Base-by-base conservation (phyloP, 768 basidiomycete species). In the Candolleomyces eurysporus region DNA sequence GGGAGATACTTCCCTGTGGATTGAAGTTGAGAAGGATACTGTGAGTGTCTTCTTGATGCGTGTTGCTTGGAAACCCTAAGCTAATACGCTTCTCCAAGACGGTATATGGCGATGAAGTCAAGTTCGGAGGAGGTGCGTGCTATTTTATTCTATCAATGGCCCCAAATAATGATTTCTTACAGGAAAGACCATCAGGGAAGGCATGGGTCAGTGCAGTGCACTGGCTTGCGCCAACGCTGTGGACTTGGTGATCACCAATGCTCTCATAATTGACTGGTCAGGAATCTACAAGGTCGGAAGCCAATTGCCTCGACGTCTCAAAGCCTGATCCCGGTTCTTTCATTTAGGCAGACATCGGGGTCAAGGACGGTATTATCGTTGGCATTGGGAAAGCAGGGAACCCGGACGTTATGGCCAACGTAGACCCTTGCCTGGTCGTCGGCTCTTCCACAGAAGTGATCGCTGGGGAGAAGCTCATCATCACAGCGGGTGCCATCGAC, bases 361-460 rank as follows among this genome's bases (percentile, higher is more conserved):
- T 99, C 59, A 94, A 90, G 74, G 71, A 84, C 58, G 96, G 96
- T 0, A 66, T 77, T 42, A 98, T 98, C 63, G 80, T 79, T 13
- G 94, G 91, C 0, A 89, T 98, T 56, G 97, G 96, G n/a, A 98
- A 99, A 73, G 92, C 94, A 9, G 97, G 97, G 1, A 99, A 98
- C 72, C 95, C 94, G 3, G 94, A 98, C 69, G 80, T 91, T 58
- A 97, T 97, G 94, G 85, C 86, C 10, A 81, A 82, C 43, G 90
- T 98, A 31, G 79, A 89, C 61, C 82, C 82, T 0, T 72, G 78
- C 5, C 86, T 98, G 68, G 70, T 92, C 63, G 83, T 98, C 55
- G 96, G 96, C 43, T 93, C 92, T 13, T 90, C 89, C 6, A 98
- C 96, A 1, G 97, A 98, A 72, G 94, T 92, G 60, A 90, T 99